Evolutionary conservation across 768 basidiomycete species (phyloP).

Genomic region (Chalciporus sphaerocephalus): DNA sequence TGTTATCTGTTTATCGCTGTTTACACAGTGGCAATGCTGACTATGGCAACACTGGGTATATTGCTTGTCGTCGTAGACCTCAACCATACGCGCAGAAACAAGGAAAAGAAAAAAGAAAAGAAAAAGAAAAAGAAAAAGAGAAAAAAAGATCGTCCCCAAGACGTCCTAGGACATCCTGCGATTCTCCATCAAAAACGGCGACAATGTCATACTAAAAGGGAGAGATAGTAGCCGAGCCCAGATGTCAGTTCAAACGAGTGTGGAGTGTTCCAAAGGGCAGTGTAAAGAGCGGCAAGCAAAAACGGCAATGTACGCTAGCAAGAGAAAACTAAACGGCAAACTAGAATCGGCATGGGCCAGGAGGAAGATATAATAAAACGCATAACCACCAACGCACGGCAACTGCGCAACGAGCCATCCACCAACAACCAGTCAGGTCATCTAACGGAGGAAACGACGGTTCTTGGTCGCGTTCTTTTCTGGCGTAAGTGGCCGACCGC

Average conservation of each 20-base stretch:
- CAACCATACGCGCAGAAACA: conserved; percentile 12
- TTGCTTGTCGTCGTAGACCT: conserved; percentile 18
- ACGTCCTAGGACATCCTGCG: conserved; percentile 19
- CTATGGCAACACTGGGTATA: conserved; percentile 37
- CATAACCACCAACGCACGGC: conserved; percentile 28
- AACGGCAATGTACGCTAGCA: conserved; percentile 42
- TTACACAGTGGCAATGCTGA: conserved; percentile 33
- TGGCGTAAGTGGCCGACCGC: conserved; percentile 90
- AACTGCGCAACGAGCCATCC: conserved; percentile 27
- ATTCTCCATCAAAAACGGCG: conserved; percentile 36
- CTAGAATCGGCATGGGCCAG: conserved; percentile 34
- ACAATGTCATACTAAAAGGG: conserved; percentile 45
- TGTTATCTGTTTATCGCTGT: conserved; percentile 30
- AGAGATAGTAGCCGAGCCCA: conserved; percentile 43
- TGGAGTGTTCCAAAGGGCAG: conserved; percentile 44
- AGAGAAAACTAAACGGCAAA: conserved; percentile 35
- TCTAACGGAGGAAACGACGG: conserved; percentile 36
- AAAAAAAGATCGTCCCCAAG: conserved; percentile 23
- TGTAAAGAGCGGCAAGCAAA: conserved; percentile 31
- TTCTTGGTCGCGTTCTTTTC: conserved; percentile 69
- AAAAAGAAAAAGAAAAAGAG: conserved; percentile 2
- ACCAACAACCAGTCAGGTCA: conserved; percentile 4
- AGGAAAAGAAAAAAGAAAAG: conserved; percentile 8
- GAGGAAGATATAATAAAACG: conserved; percentile 21
- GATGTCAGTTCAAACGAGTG: conserved; percentile 60